Evolutionary conservation across 1,284 basidiomycete species (phyloP), one percentile per base, ranked within the genome.

Genomic region (Apiotrichum domesticum): DNA sequence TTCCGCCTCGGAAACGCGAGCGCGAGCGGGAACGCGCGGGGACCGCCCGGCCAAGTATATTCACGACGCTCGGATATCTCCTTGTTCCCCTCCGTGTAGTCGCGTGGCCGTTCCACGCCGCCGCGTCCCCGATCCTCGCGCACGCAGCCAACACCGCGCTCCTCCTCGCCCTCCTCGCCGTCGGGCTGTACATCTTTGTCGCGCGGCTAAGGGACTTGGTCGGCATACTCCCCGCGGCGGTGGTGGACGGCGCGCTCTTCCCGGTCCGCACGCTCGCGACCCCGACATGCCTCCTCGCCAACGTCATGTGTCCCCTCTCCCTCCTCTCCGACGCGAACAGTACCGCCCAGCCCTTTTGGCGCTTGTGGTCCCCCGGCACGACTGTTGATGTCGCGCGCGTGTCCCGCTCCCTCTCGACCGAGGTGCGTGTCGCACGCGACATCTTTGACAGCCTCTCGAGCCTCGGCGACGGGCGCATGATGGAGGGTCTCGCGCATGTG

Each of bases 381-480:
- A 58, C 45, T 15, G 55, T 64, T 7, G 57, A 72, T 55, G 64
- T 72, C 11, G 71, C 63, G 1, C 57, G 57, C 8, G 67, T 72
- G 3, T 68, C 70, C 0, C 59, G 67, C 45, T 66, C 57, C 4
- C 57, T 75, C 35, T 63, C 66, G 9, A 58, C 63, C 39, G 69
- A 72, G 51, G 71, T 63, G 3, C 58, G 66, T 29, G 59, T 66
- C 13, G 71, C 70, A 0, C 68, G 65, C 46, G 69, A 70, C 53
- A 72, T 75, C 42, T 75, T 73, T 40, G 68, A 72, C 35, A 70
- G 68, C 53, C 59, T 75, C n/a, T 62, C 58, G 46, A 57, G 56
- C 39, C 58, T 75, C 3, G 67, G 69, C 2, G 65, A 68, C 21
- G 70, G 67, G 7, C 63, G 68, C 4, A 57, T 72, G 44, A 66